These are phyloP conservation scores for Boletellus ananiceps DNA, from an alignment of 768 basidiomycete genomes.

Conservation along the genomic window DNA sequence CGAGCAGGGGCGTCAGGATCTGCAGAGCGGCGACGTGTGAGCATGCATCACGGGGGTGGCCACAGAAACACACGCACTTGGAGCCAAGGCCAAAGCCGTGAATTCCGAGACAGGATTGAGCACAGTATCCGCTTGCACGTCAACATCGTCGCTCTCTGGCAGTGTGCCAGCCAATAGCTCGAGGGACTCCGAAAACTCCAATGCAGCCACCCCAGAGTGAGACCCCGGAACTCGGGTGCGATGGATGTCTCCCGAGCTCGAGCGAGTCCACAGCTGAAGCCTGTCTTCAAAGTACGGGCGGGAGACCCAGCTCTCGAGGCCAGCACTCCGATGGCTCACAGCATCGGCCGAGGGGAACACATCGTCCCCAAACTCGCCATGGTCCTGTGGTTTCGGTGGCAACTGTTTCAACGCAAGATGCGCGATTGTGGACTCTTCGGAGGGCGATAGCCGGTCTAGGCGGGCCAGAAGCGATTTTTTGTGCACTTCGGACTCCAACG, in stretches of 20 bases:
- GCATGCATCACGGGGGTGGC: background rate
- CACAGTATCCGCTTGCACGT: background rate
- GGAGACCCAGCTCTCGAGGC: conserved; percentile 63
- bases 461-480: conserved; percentile 48
- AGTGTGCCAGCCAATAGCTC: conserved; percentile 58
- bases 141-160: conserved; percentile 12
- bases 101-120: conserved; percentile 18
- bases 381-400: conserved; percentile 24
- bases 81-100: conserved; percentile 12
- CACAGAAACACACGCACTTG: conserved; percentile 14
- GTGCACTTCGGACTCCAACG: conserved; percentile 44
- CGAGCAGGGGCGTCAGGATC: conserved; percentile 21
- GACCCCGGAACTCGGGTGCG: conserved; percentile 42
- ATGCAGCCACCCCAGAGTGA: conserved; percentile 57
- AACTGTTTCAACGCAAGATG: conserved; percentile 37
- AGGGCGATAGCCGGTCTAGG: conserved; percentile 37
- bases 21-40: conserved; percentile 13
- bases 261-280: conserved; percentile 48
- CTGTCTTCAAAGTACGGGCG: conserved; percentile 79
- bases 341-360: conserved; percentile 16
- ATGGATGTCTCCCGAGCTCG: conserved; percentile 34
- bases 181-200: conserved; percentile 67
- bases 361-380: conserved; percentile 34
- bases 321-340: conserved; percentile 38
- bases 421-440: conserved; percentile 43